Conservation (phyloP, 129 eudicot genomes). For the Helichrysum umbraculigerum region DNA sequence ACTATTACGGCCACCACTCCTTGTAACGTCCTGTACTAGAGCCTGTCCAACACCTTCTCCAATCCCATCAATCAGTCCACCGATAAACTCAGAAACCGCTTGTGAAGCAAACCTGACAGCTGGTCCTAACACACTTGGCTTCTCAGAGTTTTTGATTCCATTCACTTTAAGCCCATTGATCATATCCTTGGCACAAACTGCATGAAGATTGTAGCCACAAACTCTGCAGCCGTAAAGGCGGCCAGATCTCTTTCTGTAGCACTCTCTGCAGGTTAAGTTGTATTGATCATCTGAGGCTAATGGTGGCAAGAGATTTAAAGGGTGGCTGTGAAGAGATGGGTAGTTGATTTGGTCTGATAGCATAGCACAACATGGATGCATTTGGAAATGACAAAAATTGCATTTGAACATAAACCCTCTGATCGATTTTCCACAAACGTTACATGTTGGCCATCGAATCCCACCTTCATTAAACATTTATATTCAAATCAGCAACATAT, state of each 20-base stretch:
- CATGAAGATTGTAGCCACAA: constrained; percentile 78
- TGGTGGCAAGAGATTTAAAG: constrained; percentile 54
- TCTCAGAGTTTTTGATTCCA: constrained; percentile 46
- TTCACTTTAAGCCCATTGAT: constrained; percentile 68
- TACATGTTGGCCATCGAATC: constrained; percentile 70
- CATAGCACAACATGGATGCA: constrained; percentile 96
- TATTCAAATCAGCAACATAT: neutral
- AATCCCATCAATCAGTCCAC: constrained; percentile 73
- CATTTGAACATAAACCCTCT: constrained; percentile 78
- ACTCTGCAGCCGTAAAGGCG: constrained; percentile 61
- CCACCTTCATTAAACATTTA: constrained; percentile 46
- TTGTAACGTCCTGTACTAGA: constrained; percentile 53
- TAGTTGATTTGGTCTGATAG: constrained; percentile 65
- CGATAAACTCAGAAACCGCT: constrained; percentile 67
- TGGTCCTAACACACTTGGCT: constrained; percentile 54
- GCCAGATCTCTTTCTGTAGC: constrained; percentile 70
- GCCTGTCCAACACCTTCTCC: constrained; percentile 87
- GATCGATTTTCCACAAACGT: constrained; percentile 65
- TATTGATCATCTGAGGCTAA: constrained; percentile 17
- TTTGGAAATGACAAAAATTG: constrained; percentile 75
- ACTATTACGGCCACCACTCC: constrained; percentile 24
- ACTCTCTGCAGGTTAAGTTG: constrained; percentile 45
- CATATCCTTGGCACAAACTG: constrained; percentile 72
- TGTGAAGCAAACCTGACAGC: constrained; percentile 81
- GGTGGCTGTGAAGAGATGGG: constrained; percentile 59